A percentile compares a stretch with the other conserved stretches of the same genome.
Evolutionary conservation across 139 green algal species (phyloP).

Genomic region (Picochlorum sp.): DNA sequence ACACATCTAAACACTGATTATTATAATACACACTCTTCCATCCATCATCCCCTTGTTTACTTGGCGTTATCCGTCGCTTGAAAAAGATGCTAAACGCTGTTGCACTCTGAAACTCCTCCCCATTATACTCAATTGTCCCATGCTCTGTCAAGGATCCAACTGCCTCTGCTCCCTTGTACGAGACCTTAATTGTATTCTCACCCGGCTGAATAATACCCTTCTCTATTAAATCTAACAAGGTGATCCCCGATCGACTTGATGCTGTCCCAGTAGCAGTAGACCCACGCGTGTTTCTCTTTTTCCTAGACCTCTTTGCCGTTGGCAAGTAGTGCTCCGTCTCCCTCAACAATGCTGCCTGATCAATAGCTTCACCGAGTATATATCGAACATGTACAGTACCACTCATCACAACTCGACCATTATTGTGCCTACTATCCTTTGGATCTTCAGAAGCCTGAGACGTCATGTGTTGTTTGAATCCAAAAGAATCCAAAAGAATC

Average conservation of each 20-base stretch:
- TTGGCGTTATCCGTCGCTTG: conserved; percentile 46
- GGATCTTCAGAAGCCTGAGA: too few species aligned
- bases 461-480: too few species aligned
- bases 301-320: not conserved
- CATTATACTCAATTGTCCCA: conserved; percentile 43
- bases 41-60: conserved; percentile 62
- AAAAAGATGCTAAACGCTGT: conserved; percentile 55
- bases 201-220: conserved; percentile 33
- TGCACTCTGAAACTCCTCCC: conserved; percentile 31
- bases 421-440: not conserved
- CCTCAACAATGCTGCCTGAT: not conserved
- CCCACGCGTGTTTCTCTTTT: not conserved
- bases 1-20: conserved; percentile 28
- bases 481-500: too few species aligned
- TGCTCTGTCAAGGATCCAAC: conserved; percentile 29
- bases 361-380: conserved; percentile 5
- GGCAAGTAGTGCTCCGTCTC: not conserved
- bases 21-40: conserved; percentile 55
- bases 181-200: conserved; percentile 32
- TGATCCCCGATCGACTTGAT: conserved; percentile 4
- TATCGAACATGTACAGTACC: conserved; percentile 4
- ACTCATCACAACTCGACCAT: not conserved
- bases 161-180: conserved; percentile 42
- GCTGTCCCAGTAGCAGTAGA: conserved; percentile 2
- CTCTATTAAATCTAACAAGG: conserved; percentile 35